phyloP scores from a whole-genome alignment of 192 early-diverging fungal genomes.

The Backusella psychrophila region DNA sequence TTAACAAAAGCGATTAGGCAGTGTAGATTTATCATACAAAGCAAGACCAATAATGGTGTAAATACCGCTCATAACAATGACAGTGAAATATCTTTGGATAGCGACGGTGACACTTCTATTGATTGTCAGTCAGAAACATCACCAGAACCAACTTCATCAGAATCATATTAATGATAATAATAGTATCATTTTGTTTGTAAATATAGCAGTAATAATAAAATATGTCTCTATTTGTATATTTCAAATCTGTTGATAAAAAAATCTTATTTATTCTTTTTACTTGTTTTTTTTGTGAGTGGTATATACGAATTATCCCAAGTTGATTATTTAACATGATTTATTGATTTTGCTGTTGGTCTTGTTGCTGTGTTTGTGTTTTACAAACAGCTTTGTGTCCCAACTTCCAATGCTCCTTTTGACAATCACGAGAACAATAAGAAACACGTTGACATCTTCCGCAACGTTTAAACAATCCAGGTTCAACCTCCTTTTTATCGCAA shows the following conservation, averaged over 20 bases:
- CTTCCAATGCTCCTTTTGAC: conserved; percentile 54
- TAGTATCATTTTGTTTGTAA: not conserved
- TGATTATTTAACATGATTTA: not conserved
- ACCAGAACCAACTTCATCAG: not conserved
- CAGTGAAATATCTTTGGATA: not conserved
- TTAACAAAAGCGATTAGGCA: not conserved
- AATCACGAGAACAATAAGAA: conserved; percentile 51
- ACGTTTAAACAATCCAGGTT: conserved; percentile 41
- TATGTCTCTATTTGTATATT: not conserved
- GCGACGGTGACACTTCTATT: not conserved
- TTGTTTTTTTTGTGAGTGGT: not conserved
- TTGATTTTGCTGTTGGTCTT: not conserved
- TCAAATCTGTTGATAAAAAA: too few relatives aligned
- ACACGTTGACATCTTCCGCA: conserved; percentile 49
- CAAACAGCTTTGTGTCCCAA: conserved; percentile 42
- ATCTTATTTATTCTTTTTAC: not conserved
- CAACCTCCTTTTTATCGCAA: conserved; percentile 44
- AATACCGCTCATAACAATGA: not conserved
- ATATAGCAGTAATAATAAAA: not conserved
- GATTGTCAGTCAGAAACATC: not conserved
- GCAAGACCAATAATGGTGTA: not conserved
- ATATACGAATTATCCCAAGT: conserved; percentile 1
- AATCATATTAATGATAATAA: not conserved
- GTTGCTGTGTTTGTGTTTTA: conserved; percentile 8
- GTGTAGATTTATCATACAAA: not conserved